Base-by-base conservation (phyloP, 495 filamentous ascomycete species). In the Aspergillus steynii region DNA sequence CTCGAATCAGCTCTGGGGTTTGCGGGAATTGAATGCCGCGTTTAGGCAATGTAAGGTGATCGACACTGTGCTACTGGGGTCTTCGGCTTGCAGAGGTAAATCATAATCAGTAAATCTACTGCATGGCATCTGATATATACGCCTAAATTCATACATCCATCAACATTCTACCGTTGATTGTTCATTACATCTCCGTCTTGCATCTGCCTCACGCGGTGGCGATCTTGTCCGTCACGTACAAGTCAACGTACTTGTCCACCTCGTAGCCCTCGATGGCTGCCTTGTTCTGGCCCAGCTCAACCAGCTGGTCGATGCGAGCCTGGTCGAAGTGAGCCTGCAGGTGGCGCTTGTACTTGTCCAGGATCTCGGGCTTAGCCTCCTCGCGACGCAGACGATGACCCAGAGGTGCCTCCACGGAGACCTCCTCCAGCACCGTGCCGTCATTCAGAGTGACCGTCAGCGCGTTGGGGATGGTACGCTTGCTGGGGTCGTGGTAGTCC, bases 391-490 rank as follows among this genome's bases (percentile, higher is more conserved):
- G 82, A 63, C 87, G 90, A 81, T 99, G 95, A 59, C 95, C 95
- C 53, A 99, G 84, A 42, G 95, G 95, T 42, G 96, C 95, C 80
- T 98, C 93, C 34, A 99, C 88, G n/a, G 90, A 88, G 45, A 94
- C 85, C 77, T 99, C 95, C 15, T 93, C 86, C 25, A 97, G 83
- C 26, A 91, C 83, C n/a, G 93, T 97, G 70, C 95, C 95, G 66
- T 99, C 96, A 68, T 96, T 93, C 51, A 99, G 82, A 66, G 87
- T 93, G 50, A 99, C 91, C 15, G 91, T 96, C 64, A 99, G 81
- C 14, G 92, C 95, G 78, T 99, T 99, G 71, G 92, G 89, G 75
- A 99, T 99, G 70, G 91, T 96, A 50, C 95, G 91, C 83, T 96
- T 90, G 51, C 82, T 77, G 20, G 93, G 91, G 79, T 97, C 83